Base-by-base conservation (phyloP, 148 eudicot genomes). In the Arbutus unedo region DNA sequence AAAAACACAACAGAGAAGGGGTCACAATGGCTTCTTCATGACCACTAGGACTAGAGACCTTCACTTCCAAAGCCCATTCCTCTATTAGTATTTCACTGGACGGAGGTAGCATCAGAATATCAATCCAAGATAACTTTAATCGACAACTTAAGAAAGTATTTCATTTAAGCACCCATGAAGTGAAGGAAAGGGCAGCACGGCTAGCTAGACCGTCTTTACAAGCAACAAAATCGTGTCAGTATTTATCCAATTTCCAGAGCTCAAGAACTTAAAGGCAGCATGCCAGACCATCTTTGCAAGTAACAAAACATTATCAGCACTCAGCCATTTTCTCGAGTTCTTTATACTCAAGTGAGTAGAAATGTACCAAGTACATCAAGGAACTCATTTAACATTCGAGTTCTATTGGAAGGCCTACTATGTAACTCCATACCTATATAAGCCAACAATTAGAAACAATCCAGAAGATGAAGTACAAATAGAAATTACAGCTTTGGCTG, bases 101-200 rank as follows among this genome's bases (percentile, higher is more conserved):
- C 41, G 21, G 14, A 43, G 48, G 21, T 41, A 43, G 48, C 74
- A 70, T 70, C 10, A 70, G 21, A 14, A 70, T 43, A 16, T 16
- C 47, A 70, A 70, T 70, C 19, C 47, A 13, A 2, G 44, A 41
- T 41, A 64, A 21, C 70, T 8, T 66, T 66, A 43, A 13, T 25
- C 3, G 19, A 41, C n/a, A 43, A 43, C 47, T 43, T 41, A 70
- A 70, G 49, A 19, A 14, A 41, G n/a, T 70, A 41, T 6, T 38
- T 68, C 74, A 68, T 16, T 16, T 43, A 70, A 43, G 48, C 74
- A 70, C 74, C 49, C 49, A 70, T 6, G 74, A 41, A 41, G 74
- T 41, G n/a, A 70, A 38, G 48, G 74, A 41, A 70, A 70, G 74
- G 48, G 74, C 49, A 38, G 49, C 74, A 70, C 8, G n/a, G 74